phyloP scores from a whole-genome alignment of 2,329 filamentous ascomycete species.

The Trichoderma semiorbis region DNA sequence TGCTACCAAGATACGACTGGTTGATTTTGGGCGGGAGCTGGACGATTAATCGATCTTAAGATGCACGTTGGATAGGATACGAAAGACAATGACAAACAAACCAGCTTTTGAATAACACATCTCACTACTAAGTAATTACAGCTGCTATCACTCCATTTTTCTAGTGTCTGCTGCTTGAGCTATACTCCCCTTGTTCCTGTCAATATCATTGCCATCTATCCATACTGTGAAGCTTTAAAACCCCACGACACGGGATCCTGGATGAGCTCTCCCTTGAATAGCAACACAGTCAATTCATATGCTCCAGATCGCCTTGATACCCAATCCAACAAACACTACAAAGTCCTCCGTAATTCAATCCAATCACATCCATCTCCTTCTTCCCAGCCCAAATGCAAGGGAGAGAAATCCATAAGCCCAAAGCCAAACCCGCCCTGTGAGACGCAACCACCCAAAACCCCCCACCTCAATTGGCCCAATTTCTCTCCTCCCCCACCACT shows the following conservation, averaged over 20 bases:
- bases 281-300: neutral
- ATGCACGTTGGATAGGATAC: neutral
- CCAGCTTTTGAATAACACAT: neutral
- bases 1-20: conserved; percentile 54
- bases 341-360: neutral
- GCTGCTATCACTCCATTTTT: too few relatives aligned
- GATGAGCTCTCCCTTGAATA: too few relatives aligned
- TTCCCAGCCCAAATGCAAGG: neutral
- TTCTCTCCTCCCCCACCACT: conserved; percentile 17
- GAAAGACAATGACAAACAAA: neutral
- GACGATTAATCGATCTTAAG: conserved; percentile 41
- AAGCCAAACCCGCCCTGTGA: neutral
- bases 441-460: conserved; percentile 25
- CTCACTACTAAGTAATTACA: too few relatives aligned
- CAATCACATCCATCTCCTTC: neutral
- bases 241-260: too few relatives aligned
- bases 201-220: too few relatives aligned
- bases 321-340: too few relatives aligned
- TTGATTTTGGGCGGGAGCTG: conserved; percentile 63
- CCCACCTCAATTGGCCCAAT: conserved; percentile 30
- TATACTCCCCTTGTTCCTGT: too few relatives aligned
- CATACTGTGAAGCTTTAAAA: too few relatives aligned
- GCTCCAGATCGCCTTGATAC: neutral
- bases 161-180: too few relatives aligned
- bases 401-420: neutral